Conservation (phyloP, 2,329 filamentous ascomycete species). For the Nemania diffusa region DNA sequence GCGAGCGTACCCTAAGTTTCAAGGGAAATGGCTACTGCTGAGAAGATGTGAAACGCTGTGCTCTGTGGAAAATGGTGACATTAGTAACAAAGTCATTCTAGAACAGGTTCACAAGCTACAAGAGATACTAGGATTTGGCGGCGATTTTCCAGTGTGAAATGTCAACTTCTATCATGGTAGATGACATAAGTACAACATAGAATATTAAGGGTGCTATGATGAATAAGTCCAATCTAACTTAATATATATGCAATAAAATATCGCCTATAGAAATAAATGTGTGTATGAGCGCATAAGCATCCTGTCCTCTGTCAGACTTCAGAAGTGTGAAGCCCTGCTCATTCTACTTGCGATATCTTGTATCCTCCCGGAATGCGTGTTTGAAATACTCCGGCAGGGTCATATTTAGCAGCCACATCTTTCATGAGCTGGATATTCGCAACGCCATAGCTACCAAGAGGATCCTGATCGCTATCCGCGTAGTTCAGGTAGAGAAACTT, state of each 20-base stretch:
- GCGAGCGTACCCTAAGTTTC: no score
- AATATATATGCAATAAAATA: background rate
- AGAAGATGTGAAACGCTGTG: no score
- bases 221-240: no score
- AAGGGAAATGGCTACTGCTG: no score
- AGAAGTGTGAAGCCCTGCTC: background rate
- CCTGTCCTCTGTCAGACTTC: background rate
- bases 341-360: conserved; percentile 44
- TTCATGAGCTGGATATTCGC: conserved; percentile 44
- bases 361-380: conserved; percentile 49
- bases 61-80: no score
- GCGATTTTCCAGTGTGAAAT: no score
- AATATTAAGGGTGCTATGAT: no score
- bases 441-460: conserved; percentile 46
- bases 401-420: conserved; percentile 44
- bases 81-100: no score
- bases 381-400: conserved; percentile 47
- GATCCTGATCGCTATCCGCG: conserved; percentile 45
- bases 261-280: background rate
- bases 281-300: background rate
- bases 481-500: conserved; percentile 50
- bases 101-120: no score
- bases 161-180: no score
- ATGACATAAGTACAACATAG: no score
- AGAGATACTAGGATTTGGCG: no score